Evolutionary conservation across 192 early-diverging fungal species (phyloP), one percentile per base, ranked within the genome.

Genomic region (Entomortierella parvispora): DNA sequence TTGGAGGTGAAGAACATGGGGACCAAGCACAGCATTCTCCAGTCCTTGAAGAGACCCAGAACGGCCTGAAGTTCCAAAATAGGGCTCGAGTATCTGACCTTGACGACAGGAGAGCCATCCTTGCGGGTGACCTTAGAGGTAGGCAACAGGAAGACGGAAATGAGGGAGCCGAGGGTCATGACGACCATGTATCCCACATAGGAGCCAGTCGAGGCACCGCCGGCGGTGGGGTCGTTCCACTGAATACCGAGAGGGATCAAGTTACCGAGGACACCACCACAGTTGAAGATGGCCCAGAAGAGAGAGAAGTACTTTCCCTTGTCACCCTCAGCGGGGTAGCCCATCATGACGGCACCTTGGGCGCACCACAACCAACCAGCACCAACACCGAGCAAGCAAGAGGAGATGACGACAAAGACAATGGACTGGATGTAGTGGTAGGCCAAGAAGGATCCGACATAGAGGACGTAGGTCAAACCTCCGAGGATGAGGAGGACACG

Each of bases 261-360:
- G 52, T 86, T 85, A 62, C 93, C 93, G 25, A 94, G 53, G 61
- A 90, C 84, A 46, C 88, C 92, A 62, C 93, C 93, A 52, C 87
- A 70, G 63, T 72, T 80, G 84, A 93, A 95, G 59, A 93, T 88
- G 57, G 88, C 81, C 92, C 93, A 95, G 86, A 93, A 95, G 22
- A 89, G 76, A 33, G 88, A 85, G 53, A 95, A 92, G 74, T 85
- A 91, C 58, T 80, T 84, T 31, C 90, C 92, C 80, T 93, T n/a
- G n/a, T 93, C 32, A 83, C 71, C 65, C 93, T 91, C 15, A 74
- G 70, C 47, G n/a, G 93, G 91, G 77, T 95, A 93, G 53, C 92
- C 89, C 60, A 91, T 82, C 88, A 93, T 91, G 60, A 94, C 90
- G 76, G 88, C 86, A 43, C 91, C 85, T 66, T 91, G 89, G n/a